Evolutionary conservation across 441 rosid species (phyloP).

Genomic region (Brassica balearica): DNA sequence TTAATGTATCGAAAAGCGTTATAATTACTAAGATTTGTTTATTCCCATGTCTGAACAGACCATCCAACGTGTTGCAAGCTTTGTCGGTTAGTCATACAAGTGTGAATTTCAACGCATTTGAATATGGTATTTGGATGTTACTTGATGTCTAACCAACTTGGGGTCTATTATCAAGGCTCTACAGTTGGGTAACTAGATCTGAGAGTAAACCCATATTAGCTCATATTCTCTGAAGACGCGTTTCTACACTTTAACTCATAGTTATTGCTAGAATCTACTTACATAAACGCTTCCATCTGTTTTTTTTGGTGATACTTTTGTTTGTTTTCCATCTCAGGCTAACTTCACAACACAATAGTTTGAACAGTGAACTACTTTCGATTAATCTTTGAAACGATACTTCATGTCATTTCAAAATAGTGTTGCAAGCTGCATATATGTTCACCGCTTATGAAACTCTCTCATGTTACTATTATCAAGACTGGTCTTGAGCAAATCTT

Average conservation of each 20-base stretch:
- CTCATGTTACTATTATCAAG: no score
- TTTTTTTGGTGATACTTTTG: no score
- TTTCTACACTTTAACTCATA: neutral
- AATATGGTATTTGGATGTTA: slow-evolving; percentile 2
- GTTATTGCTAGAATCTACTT: neutral
- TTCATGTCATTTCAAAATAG: neutral
- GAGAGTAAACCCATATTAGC: no score
- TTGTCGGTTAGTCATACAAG: slow-evolving; percentile 3
- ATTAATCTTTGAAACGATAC: neutral
- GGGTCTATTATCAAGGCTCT: neutral
- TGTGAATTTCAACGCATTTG: slow-evolving; percentile 7
- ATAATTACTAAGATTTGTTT: neutral
- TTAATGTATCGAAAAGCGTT: slow-evolving; percentile 8
- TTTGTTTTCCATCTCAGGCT: no score
- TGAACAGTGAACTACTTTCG: no score
- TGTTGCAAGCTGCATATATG: neutral
- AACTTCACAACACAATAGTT: no score
- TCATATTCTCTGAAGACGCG: no score
- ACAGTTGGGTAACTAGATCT: neutral
- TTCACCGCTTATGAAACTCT: no score
- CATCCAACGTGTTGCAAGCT: slow-evolving; percentile 3
- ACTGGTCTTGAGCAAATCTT: no score
- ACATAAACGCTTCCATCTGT: no score
- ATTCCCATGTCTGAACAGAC: neutral
- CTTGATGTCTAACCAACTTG: neutral